phyloP scores from a whole-genome alignment of 768 basidiomycete species.

The Suillus ampliporus region DNA sequence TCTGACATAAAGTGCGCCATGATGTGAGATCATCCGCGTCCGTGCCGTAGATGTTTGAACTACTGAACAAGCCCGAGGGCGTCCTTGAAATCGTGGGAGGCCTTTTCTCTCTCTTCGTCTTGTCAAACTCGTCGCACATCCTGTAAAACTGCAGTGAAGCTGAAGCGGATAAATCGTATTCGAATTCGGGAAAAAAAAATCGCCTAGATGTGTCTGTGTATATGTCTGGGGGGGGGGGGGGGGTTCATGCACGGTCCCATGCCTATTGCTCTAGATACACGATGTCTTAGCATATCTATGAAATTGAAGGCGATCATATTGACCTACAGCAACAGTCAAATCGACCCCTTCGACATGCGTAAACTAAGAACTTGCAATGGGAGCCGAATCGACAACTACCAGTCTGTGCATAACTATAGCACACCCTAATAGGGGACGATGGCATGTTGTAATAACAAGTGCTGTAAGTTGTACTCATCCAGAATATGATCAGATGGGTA shows the following conservation, averaged over 20 bases:
- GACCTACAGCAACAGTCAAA: not conserved
- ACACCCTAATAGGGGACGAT: not conserved
- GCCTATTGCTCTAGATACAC: not conserved
- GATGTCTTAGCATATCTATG: not conserved
- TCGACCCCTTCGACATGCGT: not conserved
- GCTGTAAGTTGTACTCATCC: not conserved
- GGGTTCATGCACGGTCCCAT: not conserved
- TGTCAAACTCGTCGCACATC: constrained; percentile 9
- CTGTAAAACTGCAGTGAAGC: constrained; percentile 28
- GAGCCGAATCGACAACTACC: constrained; percentile 3
- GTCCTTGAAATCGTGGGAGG: constrained; percentile 16
- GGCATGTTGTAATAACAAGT: not conserved
- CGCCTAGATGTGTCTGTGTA: constrained; percentile 23
- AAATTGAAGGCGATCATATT: not conserved
- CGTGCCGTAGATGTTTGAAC: constrained; percentile 33
- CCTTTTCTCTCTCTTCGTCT: not conserved
- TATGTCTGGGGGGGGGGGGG: not conserved
- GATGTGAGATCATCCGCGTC: constrained; percentile 15
- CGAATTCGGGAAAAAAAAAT: constrained; percentile 29
- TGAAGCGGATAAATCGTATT: constrained; percentile 17
- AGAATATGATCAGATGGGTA: not conserved
- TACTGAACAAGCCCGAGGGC: constrained; percentile 32
- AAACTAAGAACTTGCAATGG: constrained; percentile 6
- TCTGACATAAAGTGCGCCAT: constrained; percentile 29
- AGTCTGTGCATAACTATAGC: not conserved